Evolutionary conservation across 2,329 filamentous ascomycete genomes (phyloP).

Genomic region (Colletotrichum gigasporum): DNA sequence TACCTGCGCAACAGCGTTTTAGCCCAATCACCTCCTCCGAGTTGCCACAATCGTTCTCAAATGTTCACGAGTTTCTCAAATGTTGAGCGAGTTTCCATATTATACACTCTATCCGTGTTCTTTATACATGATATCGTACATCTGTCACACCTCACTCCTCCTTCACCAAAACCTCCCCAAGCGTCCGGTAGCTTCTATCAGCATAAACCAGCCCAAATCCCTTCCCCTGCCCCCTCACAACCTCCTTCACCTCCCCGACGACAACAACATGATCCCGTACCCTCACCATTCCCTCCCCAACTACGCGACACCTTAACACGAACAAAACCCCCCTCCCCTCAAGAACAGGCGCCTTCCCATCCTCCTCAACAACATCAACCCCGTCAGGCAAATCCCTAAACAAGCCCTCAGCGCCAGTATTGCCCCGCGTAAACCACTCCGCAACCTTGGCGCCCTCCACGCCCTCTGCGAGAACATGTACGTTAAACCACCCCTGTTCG

Average conservation of each 20-base stretch:
- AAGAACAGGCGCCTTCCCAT: constrained; percentile 51
- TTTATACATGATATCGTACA: constrained; percentile 17
- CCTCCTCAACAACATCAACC: constrained; percentile 30
- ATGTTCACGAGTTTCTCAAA: neutral
- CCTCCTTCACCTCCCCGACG: constrained; percentile 59
- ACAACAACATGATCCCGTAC: constrained; percentile 64
- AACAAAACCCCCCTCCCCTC: constrained; percentile 62
- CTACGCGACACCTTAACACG: constrained; percentile 53
- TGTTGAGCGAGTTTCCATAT: neutral
- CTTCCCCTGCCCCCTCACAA: constrained; percentile 43
- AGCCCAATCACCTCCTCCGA: too few relatives aligned
- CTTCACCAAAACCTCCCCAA: constrained; percentile 47
- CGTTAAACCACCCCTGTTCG: constrained; percentile 57
- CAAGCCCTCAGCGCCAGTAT: constrained; percentile 46
- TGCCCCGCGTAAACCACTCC: constrained; percentile 61
- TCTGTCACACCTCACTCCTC: neutral
- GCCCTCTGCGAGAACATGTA: constrained; percentile 63
- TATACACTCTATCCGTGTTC: constrained; percentile 16
- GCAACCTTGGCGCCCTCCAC: constrained; percentile 58
- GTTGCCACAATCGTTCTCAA: neutral
- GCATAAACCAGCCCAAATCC: constrained; percentile 59
- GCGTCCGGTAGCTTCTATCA: constrained; percentile 57
- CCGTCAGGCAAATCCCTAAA: constrained; percentile 46
- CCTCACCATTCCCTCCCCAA: constrained; percentile 55
- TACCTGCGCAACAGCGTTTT: too few relatives aligned